Evolutionary conservation across 2,329 filamentous ascomycete genomes (phyloP).

Genomic region (Exutisphaerella laricina): DNA sequence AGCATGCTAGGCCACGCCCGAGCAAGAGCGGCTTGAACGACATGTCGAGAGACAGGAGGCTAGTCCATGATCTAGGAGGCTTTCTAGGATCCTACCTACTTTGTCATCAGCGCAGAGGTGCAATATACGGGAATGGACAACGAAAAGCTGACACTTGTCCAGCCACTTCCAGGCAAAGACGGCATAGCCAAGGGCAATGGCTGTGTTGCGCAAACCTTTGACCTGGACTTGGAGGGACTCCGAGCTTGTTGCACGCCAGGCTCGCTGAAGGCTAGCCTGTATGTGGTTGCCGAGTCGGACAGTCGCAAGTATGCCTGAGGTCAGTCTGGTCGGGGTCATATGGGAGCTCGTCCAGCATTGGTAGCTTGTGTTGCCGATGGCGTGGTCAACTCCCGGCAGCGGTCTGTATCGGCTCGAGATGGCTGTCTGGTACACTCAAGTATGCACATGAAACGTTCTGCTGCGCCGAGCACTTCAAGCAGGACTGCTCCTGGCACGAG

Average conservation of each 20-base stretch:
- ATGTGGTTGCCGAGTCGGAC: not conserved
- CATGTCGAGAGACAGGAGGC: slow-evolving; percentile 1
- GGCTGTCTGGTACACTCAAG: not conserved
- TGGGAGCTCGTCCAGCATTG: not conserved
- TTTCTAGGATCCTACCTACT: slow-evolving; percentile 5
- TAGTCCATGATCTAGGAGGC: slow-evolving; percentile 9
- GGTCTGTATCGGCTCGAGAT: not conserved
- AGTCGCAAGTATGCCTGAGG: not conserved
- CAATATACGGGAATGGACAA: slow-evolving; percentile 7
- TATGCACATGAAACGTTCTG: slow-evolving; percentile 2
- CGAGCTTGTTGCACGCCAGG: not conserved
- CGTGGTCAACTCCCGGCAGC: not conserved
- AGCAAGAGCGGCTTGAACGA: slow-evolving; percentile 13
- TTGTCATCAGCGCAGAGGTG: slow-evolving; percentile 4
- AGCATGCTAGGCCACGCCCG: slow-evolving; percentile 14
- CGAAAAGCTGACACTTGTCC: not conserved
- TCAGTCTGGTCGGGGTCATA: not conserved
- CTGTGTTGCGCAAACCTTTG: not conserved
- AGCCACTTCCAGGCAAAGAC: not conserved
- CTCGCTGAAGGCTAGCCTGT: no score
- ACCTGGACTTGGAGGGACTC: not conserved
- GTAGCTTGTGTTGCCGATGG: not conserved
- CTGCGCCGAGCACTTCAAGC: not conserved
- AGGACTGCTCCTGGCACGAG: slow-evolving; percentile 3
- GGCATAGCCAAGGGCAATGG: not conserved